Evolutionary conservation across 1,284 basidiomycete genomes (phyloP).

Genomic region (Sanguinoderma infundibulare): DNA sequence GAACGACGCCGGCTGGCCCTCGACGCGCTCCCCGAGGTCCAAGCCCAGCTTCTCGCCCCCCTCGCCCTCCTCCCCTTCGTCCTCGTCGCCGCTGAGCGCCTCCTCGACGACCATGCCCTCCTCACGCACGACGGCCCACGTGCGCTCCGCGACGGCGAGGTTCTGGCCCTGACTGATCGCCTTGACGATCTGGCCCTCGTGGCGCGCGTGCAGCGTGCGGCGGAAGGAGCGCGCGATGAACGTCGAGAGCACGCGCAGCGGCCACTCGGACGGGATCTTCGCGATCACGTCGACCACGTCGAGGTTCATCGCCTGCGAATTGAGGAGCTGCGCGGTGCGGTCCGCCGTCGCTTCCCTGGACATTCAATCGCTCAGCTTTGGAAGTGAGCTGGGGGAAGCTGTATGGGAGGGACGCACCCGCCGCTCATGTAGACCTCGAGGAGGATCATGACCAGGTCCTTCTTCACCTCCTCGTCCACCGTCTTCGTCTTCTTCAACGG

Average conservation of each 20-base stretch:
- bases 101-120: constrained; percentile 75
- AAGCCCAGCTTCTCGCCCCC: constrained; percentile 25
- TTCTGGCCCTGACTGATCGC: constrained; percentile 75
- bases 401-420: constrained; percentile 48
- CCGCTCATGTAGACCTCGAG: constrained; percentile 83
- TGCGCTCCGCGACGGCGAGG: constrained; percentile 58
- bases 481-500: constrained; percentile 43
- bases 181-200: constrained; percentile 77
- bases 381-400: not conserved
- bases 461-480: constrained; percentile 59
- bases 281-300: constrained; percentile 79
- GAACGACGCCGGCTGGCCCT: constrained; percentile 29
- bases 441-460: constrained; percentile 67
- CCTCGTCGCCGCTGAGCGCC: constrained; percentile 43
- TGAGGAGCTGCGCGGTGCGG: constrained; percentile 70
- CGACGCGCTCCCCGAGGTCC: constrained; percentile 29
- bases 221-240: constrained; percentile 83
- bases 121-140: constrained; percentile 59
- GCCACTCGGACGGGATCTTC: constrained; percentile 77
- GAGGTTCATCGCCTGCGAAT: constrained; percentile 80
- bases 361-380: not conserved
- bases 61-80: constrained; percentile 25
- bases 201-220: constrained; percentile 69
- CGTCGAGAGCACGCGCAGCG: constrained; percentile 69
- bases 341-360: constrained; percentile 51